Evolutionary conservation across 2,329 filamentous ascomycete species (phyloP).

Genomic region (Talaromyces piceae): DNA sequence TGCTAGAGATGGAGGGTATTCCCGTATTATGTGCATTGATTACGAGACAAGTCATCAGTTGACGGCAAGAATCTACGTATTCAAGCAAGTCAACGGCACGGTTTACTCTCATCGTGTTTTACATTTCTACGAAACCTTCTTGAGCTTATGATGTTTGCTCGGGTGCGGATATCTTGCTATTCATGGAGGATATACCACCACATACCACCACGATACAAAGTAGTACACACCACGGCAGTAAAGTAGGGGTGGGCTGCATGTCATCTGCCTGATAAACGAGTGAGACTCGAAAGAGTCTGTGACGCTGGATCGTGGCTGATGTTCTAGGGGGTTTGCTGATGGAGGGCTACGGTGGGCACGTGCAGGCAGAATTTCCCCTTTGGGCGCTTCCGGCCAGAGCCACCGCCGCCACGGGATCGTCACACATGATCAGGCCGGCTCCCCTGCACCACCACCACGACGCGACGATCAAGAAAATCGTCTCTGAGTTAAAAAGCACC

Average conservation of each 20-base stretch:
- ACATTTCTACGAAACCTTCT: no score
- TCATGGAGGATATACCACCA: no score
- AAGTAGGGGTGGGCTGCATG: not conserved
- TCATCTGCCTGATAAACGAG: not conserved
- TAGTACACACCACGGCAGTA: not conserved
- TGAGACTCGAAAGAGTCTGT: not conserved
- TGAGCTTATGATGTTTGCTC: no score
- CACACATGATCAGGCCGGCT: slow-evolving; percentile 27
- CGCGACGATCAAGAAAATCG: not conserved
- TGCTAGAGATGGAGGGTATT: no score
- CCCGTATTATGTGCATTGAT: no score
- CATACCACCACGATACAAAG: not conserved
- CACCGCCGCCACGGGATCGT: slow-evolving; percentile 30
- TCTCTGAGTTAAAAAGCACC: not conserved
- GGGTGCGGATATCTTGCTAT: no score
- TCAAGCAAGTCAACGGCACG: no score
- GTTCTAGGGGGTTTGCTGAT: slow-evolving; percentile 7
- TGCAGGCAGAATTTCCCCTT: slow-evolving; percentile 8
- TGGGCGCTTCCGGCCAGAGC: slow-evolving; percentile 1
- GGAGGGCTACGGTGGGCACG: slow-evolving; percentile 14
- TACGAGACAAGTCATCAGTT: no score
- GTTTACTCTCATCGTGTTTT: no score
- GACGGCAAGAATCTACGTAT: no score
- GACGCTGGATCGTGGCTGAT: slow-evolving; percentile 2
- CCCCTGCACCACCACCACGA: not conserved